Base-by-base conservation (phyloP, 495 filamentous ascomycete species). In the Aeminium ludgeri region DNA sequence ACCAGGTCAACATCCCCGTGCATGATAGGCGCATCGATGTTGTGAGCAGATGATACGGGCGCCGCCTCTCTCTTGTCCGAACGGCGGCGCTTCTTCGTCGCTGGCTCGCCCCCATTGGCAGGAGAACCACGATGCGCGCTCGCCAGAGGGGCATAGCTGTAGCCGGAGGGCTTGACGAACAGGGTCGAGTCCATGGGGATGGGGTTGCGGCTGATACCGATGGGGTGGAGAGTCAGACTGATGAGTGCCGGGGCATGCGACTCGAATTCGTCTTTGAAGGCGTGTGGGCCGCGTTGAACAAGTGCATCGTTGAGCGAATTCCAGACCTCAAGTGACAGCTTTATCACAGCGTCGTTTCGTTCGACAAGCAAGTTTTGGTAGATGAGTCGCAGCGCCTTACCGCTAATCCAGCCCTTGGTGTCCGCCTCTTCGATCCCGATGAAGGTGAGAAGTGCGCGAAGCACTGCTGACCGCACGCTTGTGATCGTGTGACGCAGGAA, bases 11-110 rank as follows among this genome's bases (percentile, higher is more conserved):
- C 77, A 54, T 97, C 89, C 32, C 89, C 89, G 52, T 85, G 81
- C 60, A 97, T 83, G 83, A 97, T 95, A 52, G 91, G 85, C 13
- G 84, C 89, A 55, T 97, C 89, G 28, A 97, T 83, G 56, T 97
- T 93, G 58, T 97, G 91, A n/a, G n/a, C n/a, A n/a, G n/a, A n/a
- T 0, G 72, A 55, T 19, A 71, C 61, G n/a, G 72, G 56, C 6
- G 57, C 52, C 16, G 81, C 73, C 47, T 86, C 80, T 33, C 78
- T 76, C 66, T 82, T 87, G 27, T 85, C 81, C 0, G 78, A 79
- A 54, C 84, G 86, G 49, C 82, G 75, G 25, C 84, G 73, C 40
- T 80, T 74, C 60, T 89, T 92, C 0, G 65, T 57, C 13, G 72
- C 60, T 25, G 69, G 67, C 44, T 73, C 70, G 11, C 43, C 55